phyloP scores from a whole-genome alignment of 306 rosid species.

The Fragaria vesca region DNA sequence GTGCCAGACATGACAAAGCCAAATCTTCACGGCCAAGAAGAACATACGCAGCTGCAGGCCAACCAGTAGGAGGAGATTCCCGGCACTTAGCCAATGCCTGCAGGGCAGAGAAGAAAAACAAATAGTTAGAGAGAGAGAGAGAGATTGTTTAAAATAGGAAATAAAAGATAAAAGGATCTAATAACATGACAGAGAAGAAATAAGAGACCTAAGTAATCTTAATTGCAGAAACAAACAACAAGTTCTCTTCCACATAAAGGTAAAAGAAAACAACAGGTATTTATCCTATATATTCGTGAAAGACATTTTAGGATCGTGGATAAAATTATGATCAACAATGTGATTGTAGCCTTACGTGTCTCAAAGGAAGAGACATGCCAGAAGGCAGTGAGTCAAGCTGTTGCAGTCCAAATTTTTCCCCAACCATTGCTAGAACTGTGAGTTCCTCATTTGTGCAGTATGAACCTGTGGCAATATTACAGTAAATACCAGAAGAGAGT shows the following conservation, averaged over 20 bases:
- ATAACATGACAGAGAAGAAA: conserved; percentile 18
- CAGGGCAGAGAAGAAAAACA: conserved; percentile 35
- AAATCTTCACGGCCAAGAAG: conserved; percentile 98
- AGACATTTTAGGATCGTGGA: background rate
- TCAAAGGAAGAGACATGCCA: conserved; percentile 88
- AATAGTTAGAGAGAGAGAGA: conserved; percentile 19
- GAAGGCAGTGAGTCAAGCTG: conserved; percentile 92
- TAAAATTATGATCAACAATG: background rate
- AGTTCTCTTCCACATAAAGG: background rate
- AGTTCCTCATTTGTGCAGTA: conserved; percentile 85
- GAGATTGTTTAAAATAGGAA: conserved; percentile 5
- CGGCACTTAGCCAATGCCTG: conserved; percentile 96
- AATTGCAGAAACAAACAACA: conserved; percentile 1
- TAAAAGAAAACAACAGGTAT: background rate
- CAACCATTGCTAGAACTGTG: conserved; percentile 89
- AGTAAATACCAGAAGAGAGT: conserved; percentile 80
- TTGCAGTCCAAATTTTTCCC: conserved; percentile 91
- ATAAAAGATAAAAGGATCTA: background rate
- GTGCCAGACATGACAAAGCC: conserved; percentile 82
- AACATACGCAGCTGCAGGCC: conserved; percentile 97
- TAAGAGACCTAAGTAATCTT: conserved; percentile 5
- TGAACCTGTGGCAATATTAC: conserved; percentile 69
- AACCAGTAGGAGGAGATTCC: conserved; percentile 90
- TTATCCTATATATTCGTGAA: background rate
- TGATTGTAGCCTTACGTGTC: conserved; percentile 64